Evolutionary conservation across 106 monocot genomes (phyloP).

Genomic region (Dendrobium huoshanense): DNA sequence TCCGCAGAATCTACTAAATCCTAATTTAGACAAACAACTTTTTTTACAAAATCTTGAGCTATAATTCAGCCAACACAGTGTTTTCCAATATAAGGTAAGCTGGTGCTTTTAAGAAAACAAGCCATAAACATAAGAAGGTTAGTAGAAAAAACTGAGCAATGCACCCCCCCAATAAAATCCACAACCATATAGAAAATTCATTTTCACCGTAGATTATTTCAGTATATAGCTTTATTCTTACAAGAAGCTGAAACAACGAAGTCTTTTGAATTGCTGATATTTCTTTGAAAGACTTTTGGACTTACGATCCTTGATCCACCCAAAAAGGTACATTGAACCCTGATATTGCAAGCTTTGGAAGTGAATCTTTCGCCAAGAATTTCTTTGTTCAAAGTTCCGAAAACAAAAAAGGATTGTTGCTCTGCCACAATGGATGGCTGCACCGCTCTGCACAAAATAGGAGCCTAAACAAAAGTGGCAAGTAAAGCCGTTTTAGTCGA

Average conservation of each 20-base stretch:
- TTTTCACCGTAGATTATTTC: no score
- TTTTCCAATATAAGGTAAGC: no score
- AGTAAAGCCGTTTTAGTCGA: no score
- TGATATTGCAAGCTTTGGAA: not conserved
- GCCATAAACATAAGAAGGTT: not conserved
- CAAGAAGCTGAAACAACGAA: constrained; percentile 28
- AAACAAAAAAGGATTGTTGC: not conserved
- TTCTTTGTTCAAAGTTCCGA: constrained; percentile 1
- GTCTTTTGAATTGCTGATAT: constrained; percentile 5
- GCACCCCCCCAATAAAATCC: no score
- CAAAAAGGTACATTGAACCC: constrained; percentile 28
- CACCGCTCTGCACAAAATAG: no score
- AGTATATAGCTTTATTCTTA: no score
- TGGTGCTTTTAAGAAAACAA: not conserved
- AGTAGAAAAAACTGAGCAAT: not conserved
- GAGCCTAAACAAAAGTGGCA: no score
- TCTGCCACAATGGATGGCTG: not conserved
- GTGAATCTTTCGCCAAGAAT: constrained; percentile 8
- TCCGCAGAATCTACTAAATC: no score
- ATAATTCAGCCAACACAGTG: no score
- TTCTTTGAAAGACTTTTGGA: constrained; percentile 4
- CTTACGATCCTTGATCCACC: constrained; percentile 18
- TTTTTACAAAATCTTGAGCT: no score
- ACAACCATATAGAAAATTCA: no score
- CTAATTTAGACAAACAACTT: no score